A percentile compares a stretch with the other conserved stretches of the same genome.
Conservation (phyloP, 78 protist species). For the Chrysochromulina parva region DNA sequence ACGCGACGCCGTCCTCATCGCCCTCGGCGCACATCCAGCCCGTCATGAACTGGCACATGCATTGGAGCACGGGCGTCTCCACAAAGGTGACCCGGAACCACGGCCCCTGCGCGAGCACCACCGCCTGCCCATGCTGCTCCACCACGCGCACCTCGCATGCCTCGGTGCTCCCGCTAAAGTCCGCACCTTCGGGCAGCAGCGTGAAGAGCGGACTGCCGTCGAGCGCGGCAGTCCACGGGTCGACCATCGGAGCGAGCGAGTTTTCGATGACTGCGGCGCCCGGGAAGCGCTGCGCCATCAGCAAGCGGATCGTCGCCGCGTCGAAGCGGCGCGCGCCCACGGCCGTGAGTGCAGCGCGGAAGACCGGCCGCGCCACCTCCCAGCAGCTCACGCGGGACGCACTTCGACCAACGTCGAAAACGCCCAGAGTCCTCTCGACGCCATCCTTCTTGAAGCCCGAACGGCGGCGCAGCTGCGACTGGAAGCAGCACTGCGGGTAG, state of each 20-base stretch:
- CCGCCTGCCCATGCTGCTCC: not conserved
- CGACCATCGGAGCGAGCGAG: not conserved
- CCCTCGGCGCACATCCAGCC: not conserved
- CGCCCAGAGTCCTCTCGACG: not conserved
- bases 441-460: not conserved
- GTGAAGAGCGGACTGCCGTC: not conserved
- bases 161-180: not conserved
- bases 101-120: slow-evolving; percentile 1
- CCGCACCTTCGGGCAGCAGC: not conserved
- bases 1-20: not conserved
- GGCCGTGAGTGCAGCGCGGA: not conserved
- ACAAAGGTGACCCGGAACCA: slow-evolving; percentile 22
- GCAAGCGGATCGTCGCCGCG: not conserved
- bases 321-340: not conserved
- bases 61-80: not conserved
- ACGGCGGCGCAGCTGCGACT: not conserved
- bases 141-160: not conserved
- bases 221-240: not conserved
- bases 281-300: not conserved
- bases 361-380: not conserved
- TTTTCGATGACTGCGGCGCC: not conserved
- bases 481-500: not conserved
- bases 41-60: not conserved
- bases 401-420: too few species aligned
- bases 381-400: too few species aligned